Percentiles rank a stretch among this genome's conserved stretches.
Conservation (phyloP, 2,329 filamentous ascomycete species). For the Colletotrichum godetiae region DNA sequence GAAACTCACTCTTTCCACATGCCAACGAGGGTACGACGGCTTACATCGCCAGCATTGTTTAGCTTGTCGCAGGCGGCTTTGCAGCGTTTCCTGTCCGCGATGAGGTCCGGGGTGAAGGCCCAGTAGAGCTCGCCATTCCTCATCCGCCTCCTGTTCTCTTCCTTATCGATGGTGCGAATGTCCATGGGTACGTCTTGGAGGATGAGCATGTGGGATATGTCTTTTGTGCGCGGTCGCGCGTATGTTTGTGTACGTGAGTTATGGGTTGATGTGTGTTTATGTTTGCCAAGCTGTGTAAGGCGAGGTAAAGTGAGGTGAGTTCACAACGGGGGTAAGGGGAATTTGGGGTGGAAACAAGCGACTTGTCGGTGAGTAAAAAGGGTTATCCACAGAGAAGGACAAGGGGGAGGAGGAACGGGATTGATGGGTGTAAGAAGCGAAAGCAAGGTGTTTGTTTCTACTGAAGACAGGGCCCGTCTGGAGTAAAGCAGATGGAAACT, state of each 20-base stretch:
- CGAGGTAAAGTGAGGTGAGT: neutral
- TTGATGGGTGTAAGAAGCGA: neutral
- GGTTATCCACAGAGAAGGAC: neutral
- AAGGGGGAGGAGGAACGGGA: neutral
- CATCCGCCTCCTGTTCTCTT: conserved; percentile 68
- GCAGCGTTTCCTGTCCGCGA: conserved; percentile 72
- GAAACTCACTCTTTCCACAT: conserved; percentile 77
- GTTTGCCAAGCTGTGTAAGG: neutral
- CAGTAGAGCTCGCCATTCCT: conserved; percentile 77
- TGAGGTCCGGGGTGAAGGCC: conserved; percentile 76
- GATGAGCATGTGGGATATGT: neutral
- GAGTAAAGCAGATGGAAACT: neutral
- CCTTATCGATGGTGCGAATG: conserved; percentile 47
- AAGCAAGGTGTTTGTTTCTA: neutral
- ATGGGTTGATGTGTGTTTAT: neutral
- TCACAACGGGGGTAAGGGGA: neutral
- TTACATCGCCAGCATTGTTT: conserved; percentile 70
- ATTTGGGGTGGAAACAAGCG: neutral
- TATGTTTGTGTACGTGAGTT: neutral
- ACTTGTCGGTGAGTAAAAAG: neutral
- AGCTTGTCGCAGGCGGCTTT: conserved; percentile 69
- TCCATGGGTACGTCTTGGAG: conserved; percentile 26
- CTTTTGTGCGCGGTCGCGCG: neutral
- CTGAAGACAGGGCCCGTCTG: neutral
- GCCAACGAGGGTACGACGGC: conserved; percentile 72